Evolutionary conservation across 2,329 filamentous ascomycete genomes (phyloP).

Genomic region (Cryphonectria nitschkei): DNA sequence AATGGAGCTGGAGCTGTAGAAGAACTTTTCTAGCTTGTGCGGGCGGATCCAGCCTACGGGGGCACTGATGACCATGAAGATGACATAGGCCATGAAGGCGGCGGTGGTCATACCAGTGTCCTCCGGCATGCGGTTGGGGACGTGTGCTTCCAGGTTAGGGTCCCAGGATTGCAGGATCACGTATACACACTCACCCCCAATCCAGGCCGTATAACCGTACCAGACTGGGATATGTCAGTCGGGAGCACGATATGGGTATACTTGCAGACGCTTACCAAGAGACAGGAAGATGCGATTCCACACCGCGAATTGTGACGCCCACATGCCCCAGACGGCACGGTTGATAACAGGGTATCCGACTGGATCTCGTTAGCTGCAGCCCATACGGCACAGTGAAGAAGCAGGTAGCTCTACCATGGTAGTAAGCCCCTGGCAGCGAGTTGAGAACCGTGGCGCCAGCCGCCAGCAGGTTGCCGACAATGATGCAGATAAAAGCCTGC

Average conservation of each 20-base stretch:
- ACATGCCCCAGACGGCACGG: conserved; percentile 53
- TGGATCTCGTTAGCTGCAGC: conserved; percentile 46
- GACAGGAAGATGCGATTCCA: conserved; percentile 51
- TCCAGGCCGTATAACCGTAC: conserved; percentile 51
- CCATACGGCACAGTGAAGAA: background rate
- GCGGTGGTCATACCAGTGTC: conserved; percentile 49
- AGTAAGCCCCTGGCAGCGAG: conserved; percentile 47
- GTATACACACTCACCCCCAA: conserved; percentile 51
- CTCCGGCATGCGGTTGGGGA: conserved; percentile 46
- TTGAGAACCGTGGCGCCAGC: conserved; percentile 45
- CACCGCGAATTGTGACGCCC: conserved; percentile 52
- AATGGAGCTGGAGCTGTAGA: conserved; percentile 45
- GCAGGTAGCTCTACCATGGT: conserved; percentile 40
- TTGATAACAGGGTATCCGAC: conserved; percentile 55
- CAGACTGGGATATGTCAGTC: conserved; percentile 29
- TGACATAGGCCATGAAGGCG: conserved; percentile 47
- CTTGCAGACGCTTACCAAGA: conserved; percentile 43
- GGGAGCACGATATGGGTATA: conserved; percentile 34
- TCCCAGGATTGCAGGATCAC: conserved; percentile 51
- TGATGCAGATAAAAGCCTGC: conserved; percentile 48
- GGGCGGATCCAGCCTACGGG: conserved; percentile 50
- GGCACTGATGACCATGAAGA: conserved; percentile 49
- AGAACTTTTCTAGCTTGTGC: conserved; percentile 47
- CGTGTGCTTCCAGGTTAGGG: conserved; percentile 46
- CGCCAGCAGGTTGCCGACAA: conserved; percentile 45